Conservation (phyloP, 257 asterid genomes). For the Thymus mandschuricus region DNA sequence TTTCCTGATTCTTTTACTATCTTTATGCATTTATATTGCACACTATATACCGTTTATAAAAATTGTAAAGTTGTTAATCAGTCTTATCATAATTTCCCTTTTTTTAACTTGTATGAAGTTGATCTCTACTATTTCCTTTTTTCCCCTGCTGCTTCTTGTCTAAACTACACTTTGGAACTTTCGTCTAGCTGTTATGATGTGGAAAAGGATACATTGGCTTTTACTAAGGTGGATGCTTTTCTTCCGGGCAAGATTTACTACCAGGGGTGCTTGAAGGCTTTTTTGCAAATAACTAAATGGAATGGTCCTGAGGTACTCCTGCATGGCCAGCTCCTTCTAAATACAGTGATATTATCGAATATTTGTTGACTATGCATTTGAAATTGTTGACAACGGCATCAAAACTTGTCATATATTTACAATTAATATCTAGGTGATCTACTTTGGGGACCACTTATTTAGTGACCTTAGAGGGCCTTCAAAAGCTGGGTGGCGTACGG, state of each 20-base stretch:
- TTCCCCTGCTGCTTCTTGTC: conserved; percentile 1
- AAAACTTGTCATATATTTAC: neutral
- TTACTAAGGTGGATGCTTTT: conserved; percentile 82
- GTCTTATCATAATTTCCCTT: conserved; percentile 7
- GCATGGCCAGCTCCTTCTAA: conserved; percentile 18
- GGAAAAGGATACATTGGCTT: conserved; percentile 88
- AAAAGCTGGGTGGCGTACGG: conserved; percentile 97
- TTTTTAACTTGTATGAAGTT: conserved; percentile 8
- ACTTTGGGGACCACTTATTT: conserved; percentile 97
- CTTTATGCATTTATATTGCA: conserved; percentile 11
- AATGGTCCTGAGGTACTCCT: conserved; percentile 88
- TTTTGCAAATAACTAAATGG: conserved; percentile 96
- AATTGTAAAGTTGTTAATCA: neutral
- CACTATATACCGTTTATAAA: conserved; percentile 4
- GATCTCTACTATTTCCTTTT: conserved; percentile 10
- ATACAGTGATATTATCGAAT: conserved; percentile 4
- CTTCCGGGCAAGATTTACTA: conserved; percentile 81
- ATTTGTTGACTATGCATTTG: conserved; percentile 20
- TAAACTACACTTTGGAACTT: conserved; percentile 31
- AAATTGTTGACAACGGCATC: neutral
- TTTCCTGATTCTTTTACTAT: conserved; percentile 26
- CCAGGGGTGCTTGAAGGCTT: conserved; percentile 91
- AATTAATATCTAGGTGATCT: conserved; percentile 65
- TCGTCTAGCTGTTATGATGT: conserved; percentile 75
- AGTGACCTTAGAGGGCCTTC: conserved; percentile 99